phyloP scores from a whole-genome alignment of 805 yeast genomes.

The Spathaspora gorwiae region DNA sequence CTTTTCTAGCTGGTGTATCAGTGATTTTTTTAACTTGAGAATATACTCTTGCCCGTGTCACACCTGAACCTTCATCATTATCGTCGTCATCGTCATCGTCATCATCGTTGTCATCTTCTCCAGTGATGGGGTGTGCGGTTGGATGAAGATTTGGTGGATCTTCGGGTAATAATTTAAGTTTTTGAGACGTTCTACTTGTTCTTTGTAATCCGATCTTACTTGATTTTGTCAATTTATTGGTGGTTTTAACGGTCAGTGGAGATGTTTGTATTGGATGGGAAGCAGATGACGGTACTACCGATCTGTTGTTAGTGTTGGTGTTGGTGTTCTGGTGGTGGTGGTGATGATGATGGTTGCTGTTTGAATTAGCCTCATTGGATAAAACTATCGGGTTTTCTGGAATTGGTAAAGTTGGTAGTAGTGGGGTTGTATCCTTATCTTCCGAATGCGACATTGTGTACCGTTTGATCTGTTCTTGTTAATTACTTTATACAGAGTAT shows the following conservation, averaged over 20 bases:
- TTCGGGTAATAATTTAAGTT: constrained; percentile 62
- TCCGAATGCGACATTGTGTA: background rate
- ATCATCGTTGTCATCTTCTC: constrained; percentile 20
- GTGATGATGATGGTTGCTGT: background rate
- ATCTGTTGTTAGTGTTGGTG: constrained; percentile 4
- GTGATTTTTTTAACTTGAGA: constrained; percentile 81
- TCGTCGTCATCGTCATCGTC: constrained; percentile 29
- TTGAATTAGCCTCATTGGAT: too few species aligned
- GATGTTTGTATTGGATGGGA: background rate
- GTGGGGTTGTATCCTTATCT: constrained; percentile 9
- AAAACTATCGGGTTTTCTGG: constrained; percentile 12
- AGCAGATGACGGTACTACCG: constrained; percentile 5
- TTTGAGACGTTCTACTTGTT: constrained; percentile 69
- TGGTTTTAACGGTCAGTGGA: constrained; percentile 20
- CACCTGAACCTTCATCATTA: constrained; percentile 19
- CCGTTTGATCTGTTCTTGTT: too few species aligned
- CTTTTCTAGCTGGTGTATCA: constrained; percentile 84
- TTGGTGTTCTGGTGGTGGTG: background rate
- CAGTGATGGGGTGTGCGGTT: background rate
- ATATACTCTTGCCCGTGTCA: constrained; percentile 44
- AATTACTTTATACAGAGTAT: too few species aligned
- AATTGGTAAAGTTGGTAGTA: constrained; percentile 7
- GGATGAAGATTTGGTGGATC: constrained; percentile 18
- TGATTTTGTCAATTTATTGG: constrained; percentile 28
- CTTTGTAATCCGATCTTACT: constrained; percentile 67